Base-by-base conservation (phyloP, 2,329 filamentous ascomycete genomes). In the Berkeleyomyces basicola region DNA sequence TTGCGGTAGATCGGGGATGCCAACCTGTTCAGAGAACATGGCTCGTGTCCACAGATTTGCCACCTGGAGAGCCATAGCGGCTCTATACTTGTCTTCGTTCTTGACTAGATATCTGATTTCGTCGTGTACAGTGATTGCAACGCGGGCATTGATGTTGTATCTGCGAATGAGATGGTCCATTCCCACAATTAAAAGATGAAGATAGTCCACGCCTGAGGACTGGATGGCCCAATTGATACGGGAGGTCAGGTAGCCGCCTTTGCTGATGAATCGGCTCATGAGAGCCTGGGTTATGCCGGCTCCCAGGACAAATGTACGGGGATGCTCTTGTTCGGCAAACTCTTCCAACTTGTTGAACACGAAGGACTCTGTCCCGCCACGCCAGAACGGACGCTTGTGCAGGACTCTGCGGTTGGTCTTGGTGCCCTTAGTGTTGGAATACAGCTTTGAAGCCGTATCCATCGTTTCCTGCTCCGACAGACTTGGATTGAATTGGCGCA, bases 151-250 rank as follows among this genome's bases (percentile, higher is more conserved):
- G 65, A 99, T 83, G 69, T 88, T 91, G 77, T 87, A 99, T 4
- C 86, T 87, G 1, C 90, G 83, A 61, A 86, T 85, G 2, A 99
- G 80, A 70, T 95, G 96, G 71, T 97, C 91, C 95, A 99, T 99
- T 11, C 84, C 80, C 2, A 97, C 83, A 66, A 99, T 90, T 16
- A 99, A 80, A 3, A 99, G 83, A 70, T 99, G 93, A 1, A 99
- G 81, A 72, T 99, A 99, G 72, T 99, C 95, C 3, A 97, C 92
- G 4, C 95, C 93, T 0, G 89, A 95, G 0, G 91, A 96, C 70
- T 99, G 93, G 68, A 99, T 97, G 2, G 93, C 93, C 93, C 93
- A 99, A 71, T 99, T 99, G 74, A 99, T 97, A 42, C 95, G 86
- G 16, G 88, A 95, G 0, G 93, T 96, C 76, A 99, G 86, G 74